Percentiles rank a stretch among this genome's conserved stretches.
These are phyloP conservation scores for Coix lacrymajobi DNA, from an alignment of 176 grass and related monocot species.

Conservation along the genomic window DNA sequence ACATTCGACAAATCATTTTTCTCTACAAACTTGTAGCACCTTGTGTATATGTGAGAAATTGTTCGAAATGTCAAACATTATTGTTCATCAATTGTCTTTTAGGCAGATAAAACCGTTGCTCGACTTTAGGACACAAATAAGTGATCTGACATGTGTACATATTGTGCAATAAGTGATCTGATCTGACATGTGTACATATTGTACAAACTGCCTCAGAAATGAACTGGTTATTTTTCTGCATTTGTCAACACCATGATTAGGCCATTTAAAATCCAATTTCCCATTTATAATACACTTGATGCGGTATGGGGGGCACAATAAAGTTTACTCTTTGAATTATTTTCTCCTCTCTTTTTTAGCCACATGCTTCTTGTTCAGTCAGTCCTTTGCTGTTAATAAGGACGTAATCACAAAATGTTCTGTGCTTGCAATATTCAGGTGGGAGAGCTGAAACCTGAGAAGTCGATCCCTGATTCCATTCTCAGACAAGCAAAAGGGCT, in stretches of 20 bases:
- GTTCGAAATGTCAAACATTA: background rate
- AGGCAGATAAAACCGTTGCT: background rate
- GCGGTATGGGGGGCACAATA: background rate
- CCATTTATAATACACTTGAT: background rate
- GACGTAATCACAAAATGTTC: background rate
- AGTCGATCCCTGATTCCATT: slow-evolving; percentile 77
- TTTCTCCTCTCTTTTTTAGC: background rate
- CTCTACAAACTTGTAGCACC: background rate
- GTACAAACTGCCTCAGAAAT: background rate
- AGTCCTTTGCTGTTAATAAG: slow-evolving; percentile 10
- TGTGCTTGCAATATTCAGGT: slow-evolving; percentile 44
- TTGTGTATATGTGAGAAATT: background rate
- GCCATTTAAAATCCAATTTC: background rate
- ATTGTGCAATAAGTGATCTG: background rate
- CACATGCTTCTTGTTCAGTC: background rate
- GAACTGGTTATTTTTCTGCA: background rate
- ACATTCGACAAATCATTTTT: background rate
- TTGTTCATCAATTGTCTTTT: background rate
- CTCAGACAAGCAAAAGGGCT: slow-evolving; percentile 82
- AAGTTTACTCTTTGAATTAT: background rate
- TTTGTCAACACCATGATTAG: background rate
- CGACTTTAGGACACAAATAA: background rate
- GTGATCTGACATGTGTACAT: background rate
- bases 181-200: background rate
- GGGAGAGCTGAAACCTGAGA: slow-evolving; percentile 63